Percentiles rank a stretch among this genome's conserved stretches.
Evolutionary conservation across 257 asterid species (phyloP).

Genomic region (Solanum sitiens): DNA sequence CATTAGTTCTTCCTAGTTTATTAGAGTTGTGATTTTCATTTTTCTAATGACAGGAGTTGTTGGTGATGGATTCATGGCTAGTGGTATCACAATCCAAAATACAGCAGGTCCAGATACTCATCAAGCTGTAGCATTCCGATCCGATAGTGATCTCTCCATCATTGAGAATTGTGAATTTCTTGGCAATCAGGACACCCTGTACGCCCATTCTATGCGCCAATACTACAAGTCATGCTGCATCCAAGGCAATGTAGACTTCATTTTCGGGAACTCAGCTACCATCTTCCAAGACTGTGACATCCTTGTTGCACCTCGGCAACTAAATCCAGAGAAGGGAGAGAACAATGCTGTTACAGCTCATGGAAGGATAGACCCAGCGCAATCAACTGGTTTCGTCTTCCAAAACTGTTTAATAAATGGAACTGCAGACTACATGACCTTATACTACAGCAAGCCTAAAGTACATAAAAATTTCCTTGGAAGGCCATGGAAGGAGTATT

Average conservation of each 20-base stretch:
- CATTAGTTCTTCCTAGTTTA: neutral
- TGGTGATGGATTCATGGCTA: slow-evolving; percentile 26
- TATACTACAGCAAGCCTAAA: slow-evolving; percentile 3
- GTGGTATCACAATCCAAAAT: slow-evolving; percentile 12
- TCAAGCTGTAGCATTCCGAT: slow-evolving; percentile 22
- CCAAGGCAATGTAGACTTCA: slow-evolving; percentile 25
- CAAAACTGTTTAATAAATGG: slow-evolving; percentile 12
- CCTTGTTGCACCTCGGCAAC: slow-evolving; percentile 7
- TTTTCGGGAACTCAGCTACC: slow-evolving; percentile 17
- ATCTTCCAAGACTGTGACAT: slow-evolving; percentile 16
- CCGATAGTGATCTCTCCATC: slow-evolving; percentile 17
- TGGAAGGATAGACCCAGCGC: slow-evolving; percentile 16
- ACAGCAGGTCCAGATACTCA: slow-evolving; percentile 16
- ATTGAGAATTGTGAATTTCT: slow-evolving; percentile 14
- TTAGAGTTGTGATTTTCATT: neutral
- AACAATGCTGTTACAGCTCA: slow-evolving; percentile 18
- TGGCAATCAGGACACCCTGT: slow-evolving; percentile 21
- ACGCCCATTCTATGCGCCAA: slow-evolving; percentile 19
- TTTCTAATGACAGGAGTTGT: slow-evolving; percentile 1
- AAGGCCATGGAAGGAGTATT: slow-evolving; percentile 22
- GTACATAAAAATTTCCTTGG: slow-evolving; percentile 12
- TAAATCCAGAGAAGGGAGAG: slow-evolving; percentile 13
- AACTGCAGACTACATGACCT: slow-evolving; percentile 8
- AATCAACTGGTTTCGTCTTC: slow-evolving; percentile 18
- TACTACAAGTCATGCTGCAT: slow-evolving; percentile 19